Evolutionary conservation across 164 flowering plant genomes (phyloP), one percentile per base, ranked within the genome.

Genomic region (Litsea cubeba): DNA sequence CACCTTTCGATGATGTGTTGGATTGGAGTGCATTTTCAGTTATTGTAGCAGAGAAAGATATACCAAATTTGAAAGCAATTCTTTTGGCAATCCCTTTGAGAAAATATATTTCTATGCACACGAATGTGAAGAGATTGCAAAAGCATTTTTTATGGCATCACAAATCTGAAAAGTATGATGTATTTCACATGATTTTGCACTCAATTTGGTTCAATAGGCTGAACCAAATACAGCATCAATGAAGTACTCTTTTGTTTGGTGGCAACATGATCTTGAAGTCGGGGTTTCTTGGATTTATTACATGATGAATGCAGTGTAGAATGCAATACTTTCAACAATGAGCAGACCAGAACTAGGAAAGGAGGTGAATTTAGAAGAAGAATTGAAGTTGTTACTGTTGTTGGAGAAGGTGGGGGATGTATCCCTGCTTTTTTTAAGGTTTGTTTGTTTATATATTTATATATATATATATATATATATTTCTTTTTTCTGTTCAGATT

Each of bases 121-220:
- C 46, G 15, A 69, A 26, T 69, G 71, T 74, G 49, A 74, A 68
- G 67, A 32, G 49, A 40, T 28, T 77, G 79, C 79, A 69, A 30
- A 72, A 72, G 72, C 79, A 77, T 77, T 77, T 77, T 60, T 30
- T 77, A 40, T 77, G 79, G 79, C 75, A 78, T 64, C n/a, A 25
- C 69, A 70, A 65, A 70, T 77, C 80, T 20, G 65, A 74, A n/a
- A 78, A 62, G 70, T 78, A 78, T 69, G 80, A 78, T 12, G 11
- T 78, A 57, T 78, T 78, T 60, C 71, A 74, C 65, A 78, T 78
- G 80, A 78, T 78, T 74, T 62, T 78, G 35, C 80, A 78, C 66
- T 78, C 80, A 18, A 70, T 74, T 69, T 78, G 77, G 80, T 70
- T 70, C 46, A 78, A 60, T 49, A 78, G 80, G 65, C 70, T 78